Base-by-base conservation (phyloP, 805 yeast genomes). In the Hermanozyma aechmeae region DNA sequence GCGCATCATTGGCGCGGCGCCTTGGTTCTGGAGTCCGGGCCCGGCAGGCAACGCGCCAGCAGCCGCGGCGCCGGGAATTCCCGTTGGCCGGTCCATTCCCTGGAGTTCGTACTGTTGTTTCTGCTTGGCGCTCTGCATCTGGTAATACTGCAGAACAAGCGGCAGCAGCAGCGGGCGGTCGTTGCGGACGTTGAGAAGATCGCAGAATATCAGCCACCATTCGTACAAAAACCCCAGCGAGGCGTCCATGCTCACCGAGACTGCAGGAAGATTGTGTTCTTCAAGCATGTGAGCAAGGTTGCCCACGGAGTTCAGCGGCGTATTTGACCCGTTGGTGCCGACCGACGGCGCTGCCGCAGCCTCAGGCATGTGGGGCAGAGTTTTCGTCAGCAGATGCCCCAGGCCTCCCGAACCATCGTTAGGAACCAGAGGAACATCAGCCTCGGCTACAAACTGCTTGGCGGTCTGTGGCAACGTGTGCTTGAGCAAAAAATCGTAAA, bases 161-260 rank as follows among this genome's bases (percentile, higher is more conserved):
- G 39, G 40, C 13, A 33, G 26, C 7, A 13, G 23, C 11, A 35
- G 20, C 31, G 11, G 26, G 16, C 27, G 24, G 26, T 29, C 37
- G 24, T 83, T 75, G 42, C 85, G 68, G 3, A 93, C 94, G 46
- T 81, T 81, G 54, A 79, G 83, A 16, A 85, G 77, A 50, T 86
- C 96, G 96, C 96, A 87, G 50, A 86, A 87, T 12, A 87, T 76
- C 61, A 76, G 85, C 96, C 96, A 86, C 96, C 96, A 86, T 51
- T 87, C 96, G 45, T 73, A 78, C 15, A 86, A 57, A 46, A 84
- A 86, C 5, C 95, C 92, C 43, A 79, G 83, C 1, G 93, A 92
- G 2, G 93, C 79, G 46, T 85, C 92, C 68, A 81, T 71, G 8
- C 75, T 61, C 46, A 77, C 65, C 14, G 61, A 56, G 20, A 73